Base-by-base conservation (phyloP, 495 filamentous ascomycete species). In the Daldinia vernicosa region DNA sequence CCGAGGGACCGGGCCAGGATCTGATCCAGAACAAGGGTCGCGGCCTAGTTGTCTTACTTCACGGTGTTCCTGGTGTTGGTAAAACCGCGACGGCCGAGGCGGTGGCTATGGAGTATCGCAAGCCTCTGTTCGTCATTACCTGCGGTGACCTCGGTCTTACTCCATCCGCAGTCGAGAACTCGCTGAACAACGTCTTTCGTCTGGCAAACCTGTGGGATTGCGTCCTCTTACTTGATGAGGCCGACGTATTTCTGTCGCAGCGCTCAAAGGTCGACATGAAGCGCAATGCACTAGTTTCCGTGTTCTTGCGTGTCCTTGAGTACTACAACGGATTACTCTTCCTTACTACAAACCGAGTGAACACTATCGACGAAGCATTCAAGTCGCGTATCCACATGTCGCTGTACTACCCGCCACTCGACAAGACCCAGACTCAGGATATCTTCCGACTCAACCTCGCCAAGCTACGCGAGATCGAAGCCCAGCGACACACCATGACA, bases 381-480 rank as follows among this genome's bases (percentile, higher is more conserved):
- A 83, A 83, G 69, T 85, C 79, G 4, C 80, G 82, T n/a, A 85
- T 86, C 60, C 82, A 85, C 65, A 64, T 84, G 40, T 75, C 73
- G 30, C 74, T 85, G 9, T 75, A 80, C 69, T 81, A 82, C 72
- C 90, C 87, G 30, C 90, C 93, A 33, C 84, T 97, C 33, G 87
- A 85, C 7, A 77, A 84, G 50, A 88, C 88, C 72, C 93, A 93
- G 52, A 92, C 90, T 79, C 88, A 87, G 59, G 88, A 86, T 65
- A 90, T 97, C 37, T 97, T 93, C 91, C 90, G 88, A 79, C 87
- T 92, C 80, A 95, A 96, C 74, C 79, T 88, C 37, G 85, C 89
- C 59, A 71, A 73, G 71, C 75, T 81, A 45, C 64, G 78, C 76
- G 84, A 84, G 17, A 85, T 87, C 71, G 89, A 90, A 70, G 84